phyloP scores from a whole-genome alignment of 2,329 filamentous ascomycete genomes.

The Ceratocystis variospora region DNA sequence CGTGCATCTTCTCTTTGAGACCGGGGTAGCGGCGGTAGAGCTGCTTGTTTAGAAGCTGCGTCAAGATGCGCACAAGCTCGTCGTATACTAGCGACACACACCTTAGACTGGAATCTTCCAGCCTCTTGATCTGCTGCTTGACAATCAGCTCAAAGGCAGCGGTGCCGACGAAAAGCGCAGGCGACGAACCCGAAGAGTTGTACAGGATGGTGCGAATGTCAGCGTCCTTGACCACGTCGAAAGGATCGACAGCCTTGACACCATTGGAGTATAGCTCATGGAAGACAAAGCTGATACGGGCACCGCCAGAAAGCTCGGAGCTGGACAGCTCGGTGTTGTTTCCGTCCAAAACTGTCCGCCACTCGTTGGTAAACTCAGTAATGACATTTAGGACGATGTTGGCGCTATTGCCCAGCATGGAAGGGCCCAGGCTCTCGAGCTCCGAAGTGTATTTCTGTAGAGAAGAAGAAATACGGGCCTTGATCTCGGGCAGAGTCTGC shows the following conservation, averaged over 20 bases:
- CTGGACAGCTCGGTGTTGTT: constrained; percentile 95
- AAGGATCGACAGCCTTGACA: constrained; percentile 93
- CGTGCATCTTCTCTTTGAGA: constrained; percentile 93
- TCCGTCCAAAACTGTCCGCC: constrained; percentile 87
- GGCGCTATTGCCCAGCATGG: constrained; percentile 85
- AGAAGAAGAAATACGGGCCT: constrained; percentile 86
- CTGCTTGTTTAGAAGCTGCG: constrained; percentile 74
- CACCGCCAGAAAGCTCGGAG: constrained; percentile 85
- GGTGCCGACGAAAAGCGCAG: constrained; percentile 90
- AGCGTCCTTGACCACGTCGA: constrained; percentile 92
- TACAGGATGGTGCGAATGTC: constrained; percentile 95
- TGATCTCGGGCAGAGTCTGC: constrained; percentile 96
- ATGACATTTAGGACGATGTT: constrained; percentile 98
- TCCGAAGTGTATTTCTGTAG: constrained; percentile 83
- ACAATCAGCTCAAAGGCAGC: constrained; percentile 98
- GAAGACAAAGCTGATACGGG: constrained; percentile 98
- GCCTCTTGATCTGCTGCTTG: constrained; percentile 92
- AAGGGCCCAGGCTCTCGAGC: constrained; percentile 72
- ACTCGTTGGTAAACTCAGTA: constrained; percentile 96
- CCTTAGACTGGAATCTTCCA: constrained; percentile 94
- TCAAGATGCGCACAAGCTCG: constrained; percentile 87
- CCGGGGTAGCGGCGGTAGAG: constrained; percentile 86
- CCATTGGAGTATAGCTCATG: constrained; percentile 97
- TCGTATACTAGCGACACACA: constrained; percentile 96
- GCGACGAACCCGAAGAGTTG: constrained; percentile 97